phyloP scores from a whole-genome alignment of 352 stramenopile genomes.

The Globisporangium cylindrosporum region DNA sequence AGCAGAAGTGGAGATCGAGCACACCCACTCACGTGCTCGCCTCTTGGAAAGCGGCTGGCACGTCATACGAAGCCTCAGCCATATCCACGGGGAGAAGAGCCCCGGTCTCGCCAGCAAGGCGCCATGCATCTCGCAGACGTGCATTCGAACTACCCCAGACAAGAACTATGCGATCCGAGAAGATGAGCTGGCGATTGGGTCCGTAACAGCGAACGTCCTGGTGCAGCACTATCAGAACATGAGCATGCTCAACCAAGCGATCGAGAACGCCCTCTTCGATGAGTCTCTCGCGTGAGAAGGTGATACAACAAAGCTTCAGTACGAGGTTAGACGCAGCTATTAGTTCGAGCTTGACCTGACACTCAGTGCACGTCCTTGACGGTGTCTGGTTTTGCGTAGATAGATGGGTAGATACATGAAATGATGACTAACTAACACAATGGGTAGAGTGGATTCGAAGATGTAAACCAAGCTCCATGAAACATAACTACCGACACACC shows the following conservation, averaged over 20 bases:
- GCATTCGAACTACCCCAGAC: not conserved
- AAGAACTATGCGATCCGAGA: not conserved
- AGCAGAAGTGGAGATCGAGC: not conserved
- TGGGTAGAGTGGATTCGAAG: no score
- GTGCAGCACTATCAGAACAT: not conserved
- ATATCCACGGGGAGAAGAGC: not conserved
- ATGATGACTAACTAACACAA: no score
- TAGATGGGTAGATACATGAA: no score
- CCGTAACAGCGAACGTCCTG: not conserved
- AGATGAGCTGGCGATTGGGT: not conserved
- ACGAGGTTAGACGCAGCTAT: no score
- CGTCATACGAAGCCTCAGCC: not conserved
- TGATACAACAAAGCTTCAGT: no score
- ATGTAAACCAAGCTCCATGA: no score
- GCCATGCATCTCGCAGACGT: not conserved
- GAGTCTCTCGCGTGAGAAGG: not conserved
- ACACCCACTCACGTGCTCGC: not conserved
- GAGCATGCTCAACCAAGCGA: not conserved
- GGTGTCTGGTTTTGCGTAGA: no score
- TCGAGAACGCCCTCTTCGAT: not conserved
- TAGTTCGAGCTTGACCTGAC: no score
- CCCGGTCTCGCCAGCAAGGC: not conserved
- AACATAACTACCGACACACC: no score
- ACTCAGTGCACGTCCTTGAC: no score
- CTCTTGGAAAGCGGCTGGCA: not conserved